Base-by-base conservation (phyloP, 2,329 filamentous ascomycete genomes). In the Colletotrichum kahawae region DNA sequence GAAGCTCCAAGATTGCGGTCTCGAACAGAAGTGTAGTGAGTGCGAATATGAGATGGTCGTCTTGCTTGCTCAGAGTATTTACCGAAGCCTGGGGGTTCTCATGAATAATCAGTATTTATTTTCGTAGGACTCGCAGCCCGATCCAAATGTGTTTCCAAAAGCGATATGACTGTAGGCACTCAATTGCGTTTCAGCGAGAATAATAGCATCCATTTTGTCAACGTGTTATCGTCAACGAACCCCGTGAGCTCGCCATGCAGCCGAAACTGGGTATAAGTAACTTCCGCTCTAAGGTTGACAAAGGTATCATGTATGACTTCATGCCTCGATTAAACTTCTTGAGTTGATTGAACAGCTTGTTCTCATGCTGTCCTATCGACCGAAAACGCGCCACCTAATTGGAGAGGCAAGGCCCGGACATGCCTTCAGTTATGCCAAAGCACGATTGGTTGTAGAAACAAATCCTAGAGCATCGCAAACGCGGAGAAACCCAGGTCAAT, bases 361-460 rank as follows among this genome's bases (percentile, higher is more conserved):
- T 2, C 21, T 0, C 1, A 4, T 48, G n/a, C 2, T 4, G 13
- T 48, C 5, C 5, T 1, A 48, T 48, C 10, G 18, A 3, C 4
- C 6, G 9, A 48, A 48, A 13, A 21, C 2, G 18, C 43, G 18
- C 3, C 9, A 12, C 3, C 10, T 21, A 7, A 2, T 3, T 12
- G 21, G 1, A n/a, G 43, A 7, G n/a, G n/a, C 12, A 34, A 4
- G 13, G 33, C n/a, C 7, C 21, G n/a, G 18, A 13, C n/a, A 2
- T 0, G n/a, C 12, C n/a, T n/a, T 21, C 0, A 2, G n/a, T 4
- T 3, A 21, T 21, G 43, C n/a, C 1, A 51, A 21, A 4, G n/a
- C 6, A 51, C 10, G 3, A 1, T 1, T 43, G 18, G 38, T 3
- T 43, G 18, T 2, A 43, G 38, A 43, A 48, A 48, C n/a, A 48